Evolutionary conservation across 768 basidiomycete genomes (phyloP).

Genomic region (Amanita exitialis): DNA sequence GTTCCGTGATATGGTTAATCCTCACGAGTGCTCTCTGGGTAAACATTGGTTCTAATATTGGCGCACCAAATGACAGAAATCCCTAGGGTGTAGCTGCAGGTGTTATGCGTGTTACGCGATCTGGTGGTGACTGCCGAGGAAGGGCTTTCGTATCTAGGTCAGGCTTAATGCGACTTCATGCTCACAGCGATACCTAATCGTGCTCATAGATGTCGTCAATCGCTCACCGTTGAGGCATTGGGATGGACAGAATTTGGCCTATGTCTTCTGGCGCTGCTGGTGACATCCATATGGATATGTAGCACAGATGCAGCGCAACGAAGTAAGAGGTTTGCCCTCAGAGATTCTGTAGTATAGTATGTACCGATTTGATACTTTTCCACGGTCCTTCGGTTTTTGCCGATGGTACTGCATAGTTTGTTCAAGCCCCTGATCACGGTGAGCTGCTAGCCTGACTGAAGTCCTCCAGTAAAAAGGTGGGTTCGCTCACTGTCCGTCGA

Average conservation of each 20-base stretch:
- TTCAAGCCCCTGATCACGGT: slow-evolving; percentile 19
- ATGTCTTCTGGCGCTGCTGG: slow-evolving; percentile 41
- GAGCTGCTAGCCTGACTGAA: slow-evolving; percentile 21
- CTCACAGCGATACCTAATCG: background rate
- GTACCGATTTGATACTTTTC: background rate
- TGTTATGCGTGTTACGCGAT: slow-evolving; percentile 53
- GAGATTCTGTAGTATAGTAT: slow-evolving; percentile 14
- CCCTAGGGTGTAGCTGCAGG: slow-evolving; percentile 57
- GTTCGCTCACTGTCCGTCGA: slow-evolving; percentile 13
- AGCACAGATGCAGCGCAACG: slow-evolving; percentile 9
- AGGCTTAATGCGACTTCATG: background rate
- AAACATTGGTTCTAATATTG: slow-evolving; percentile 13
- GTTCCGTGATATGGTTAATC: slow-evolving; percentile 66
- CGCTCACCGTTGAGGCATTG: slow-evolving; percentile 61
- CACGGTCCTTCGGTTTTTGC: slow-evolving; percentile 17
- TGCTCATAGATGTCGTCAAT: slow-evolving; percentile 50
- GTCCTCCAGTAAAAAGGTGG: slow-evolving; percentile 31
- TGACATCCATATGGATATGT: slow-evolving; percentile 37
- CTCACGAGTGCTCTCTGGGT: slow-evolving; percentile 64
- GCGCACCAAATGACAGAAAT: background rate
- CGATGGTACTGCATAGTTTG: slow-evolving; percentile 29
- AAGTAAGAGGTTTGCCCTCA: slow-evolving; percentile 9
- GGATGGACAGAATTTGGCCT: slow-evolving; percentile 71
- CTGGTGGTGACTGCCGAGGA: slow-evolving; percentile 48
- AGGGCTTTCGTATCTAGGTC: slow-evolving; percentile 43